These are phyloP conservation scores for Hevea brasiliensis DNA, from an alignment of 345 rosid species.

Conservation along the genomic window DNA sequence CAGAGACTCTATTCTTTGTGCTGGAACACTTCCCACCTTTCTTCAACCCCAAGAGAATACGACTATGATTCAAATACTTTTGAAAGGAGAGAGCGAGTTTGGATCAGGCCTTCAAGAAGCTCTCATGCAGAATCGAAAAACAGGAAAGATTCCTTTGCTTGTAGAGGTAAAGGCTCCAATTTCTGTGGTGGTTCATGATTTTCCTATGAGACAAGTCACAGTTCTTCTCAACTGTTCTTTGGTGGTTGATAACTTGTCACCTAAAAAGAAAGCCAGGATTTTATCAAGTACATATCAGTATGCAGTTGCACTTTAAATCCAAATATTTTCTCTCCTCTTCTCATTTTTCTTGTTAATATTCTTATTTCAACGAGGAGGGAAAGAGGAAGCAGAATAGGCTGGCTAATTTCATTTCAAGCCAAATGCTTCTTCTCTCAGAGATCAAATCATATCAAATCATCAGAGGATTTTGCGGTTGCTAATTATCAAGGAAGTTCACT, in stretches of 20 bases:
- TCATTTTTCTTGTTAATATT: neutral
- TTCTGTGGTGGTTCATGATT: constrained; percentile 25
- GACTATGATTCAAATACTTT: constrained; percentile 24
- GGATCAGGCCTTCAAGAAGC: constrained; percentile 39
- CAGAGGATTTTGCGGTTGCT: too few relatives aligned
- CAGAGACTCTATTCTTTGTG: constrained; percentile 32
- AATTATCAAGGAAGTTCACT: too few relatives aligned
- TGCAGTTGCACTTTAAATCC: constrained; percentile 13
- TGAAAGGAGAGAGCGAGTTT: constrained; percentile 45
- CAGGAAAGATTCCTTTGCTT: constrained; percentile 44
- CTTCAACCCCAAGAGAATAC: constrained; percentile 39
- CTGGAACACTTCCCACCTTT: constrained; percentile 46
- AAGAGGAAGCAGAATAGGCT: too few relatives aligned
- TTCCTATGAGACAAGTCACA: constrained; percentile 35
- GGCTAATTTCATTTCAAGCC: too few relatives aligned
- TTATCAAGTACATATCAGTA: constrained; percentile 35
- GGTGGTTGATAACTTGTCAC: constrained; percentile 48
- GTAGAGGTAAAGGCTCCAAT: constrained; percentile 41
- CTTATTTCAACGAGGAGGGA: too few relatives aligned
- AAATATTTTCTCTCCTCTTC: neutral
- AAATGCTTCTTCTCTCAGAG: too few relatives aligned
- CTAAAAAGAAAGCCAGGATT: constrained; percentile 29
- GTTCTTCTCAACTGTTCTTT: constrained; percentile 37
- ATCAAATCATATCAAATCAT: too few relatives aligned
- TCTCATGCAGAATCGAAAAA: constrained; percentile 24